phyloP scores from a whole-genome alignment of 768 basidiomycete species.

The Russula emetica region DNA sequence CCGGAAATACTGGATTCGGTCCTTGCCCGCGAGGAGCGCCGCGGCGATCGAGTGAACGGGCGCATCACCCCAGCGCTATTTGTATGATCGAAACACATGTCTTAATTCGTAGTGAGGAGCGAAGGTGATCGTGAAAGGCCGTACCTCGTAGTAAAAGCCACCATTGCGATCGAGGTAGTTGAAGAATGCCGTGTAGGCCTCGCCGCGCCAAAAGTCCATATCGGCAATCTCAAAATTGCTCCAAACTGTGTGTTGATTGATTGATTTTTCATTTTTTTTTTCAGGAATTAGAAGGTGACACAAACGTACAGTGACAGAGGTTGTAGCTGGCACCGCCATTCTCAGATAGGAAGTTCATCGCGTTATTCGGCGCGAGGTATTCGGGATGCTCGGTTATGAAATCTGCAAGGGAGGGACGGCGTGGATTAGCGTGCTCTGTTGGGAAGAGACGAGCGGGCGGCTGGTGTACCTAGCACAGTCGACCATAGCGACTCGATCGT shows the following conservation, averaged over 20 bases:
- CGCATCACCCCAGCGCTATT: constrained; percentile 78
- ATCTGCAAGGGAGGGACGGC: constrained; percentile 39
- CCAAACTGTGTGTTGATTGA: constrained; percentile 58
- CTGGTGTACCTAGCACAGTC: constrained; percentile 54
- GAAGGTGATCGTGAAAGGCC: constrained; percentile 32
- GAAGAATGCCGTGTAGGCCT: constrained; percentile 80
- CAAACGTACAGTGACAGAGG: constrained; percentile 60
- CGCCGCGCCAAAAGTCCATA: constrained; percentile 78
- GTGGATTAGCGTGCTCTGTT: constrained; percentile 24
- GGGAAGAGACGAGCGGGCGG: too few relatives aligned
- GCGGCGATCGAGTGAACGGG: constrained; percentile 84
- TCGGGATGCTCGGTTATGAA: constrained; percentile 63
- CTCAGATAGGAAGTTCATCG: constrained; percentile 69
- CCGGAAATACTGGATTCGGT: constrained; percentile 75
- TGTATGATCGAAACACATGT: background rate
- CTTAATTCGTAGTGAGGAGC: background rate
- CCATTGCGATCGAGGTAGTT: constrained; percentile 74
- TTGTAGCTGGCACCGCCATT: constrained; percentile 69
- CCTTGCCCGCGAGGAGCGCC: constrained; percentile 65
- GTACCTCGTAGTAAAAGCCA: constrained; percentile 84
- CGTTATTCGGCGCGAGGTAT: constrained; percentile 57
- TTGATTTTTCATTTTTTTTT: background rate
- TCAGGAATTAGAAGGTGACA: background rate
- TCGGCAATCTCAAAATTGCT: constrained; percentile 91
- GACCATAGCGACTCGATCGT: constrained; percentile 83